These are phyloP conservation scores for Paraleonurus japonicus DNA, from an alignment of 257 asterid species.

Conservation along the genomic window DNA sequence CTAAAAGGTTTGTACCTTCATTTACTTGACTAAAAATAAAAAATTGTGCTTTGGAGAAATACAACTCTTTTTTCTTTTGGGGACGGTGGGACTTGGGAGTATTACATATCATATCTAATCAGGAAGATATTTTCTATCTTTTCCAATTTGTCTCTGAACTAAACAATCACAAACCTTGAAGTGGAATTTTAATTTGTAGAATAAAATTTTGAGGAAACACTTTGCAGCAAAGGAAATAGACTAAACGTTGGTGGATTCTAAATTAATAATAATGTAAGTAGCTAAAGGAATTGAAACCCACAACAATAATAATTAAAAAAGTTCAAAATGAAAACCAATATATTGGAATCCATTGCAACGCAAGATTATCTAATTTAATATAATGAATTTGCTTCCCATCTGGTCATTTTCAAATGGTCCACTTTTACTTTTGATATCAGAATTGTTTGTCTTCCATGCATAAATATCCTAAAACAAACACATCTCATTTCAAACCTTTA, in stretches of 20 bases:
- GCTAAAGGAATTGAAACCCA: background rate
- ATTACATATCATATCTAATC: background rate
- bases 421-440: background rate
- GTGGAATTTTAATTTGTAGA: background rate
- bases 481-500: background rate
- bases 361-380: background rate
- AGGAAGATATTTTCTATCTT: background rate
- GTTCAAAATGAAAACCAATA: background rate
- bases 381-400: background rate
- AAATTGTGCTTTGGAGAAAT: background rate
- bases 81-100: too few species aligned
- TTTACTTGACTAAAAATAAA: too few species aligned
- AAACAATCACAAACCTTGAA: background rate
- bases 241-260: background rate
- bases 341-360: background rate
- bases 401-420: background rate
- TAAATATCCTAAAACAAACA: background rate
- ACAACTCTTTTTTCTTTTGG: background rate
- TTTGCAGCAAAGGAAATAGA: background rate
- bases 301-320: background rate
- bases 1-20: too few species aligned
- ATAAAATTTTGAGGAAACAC: background rate
- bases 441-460: background rate
- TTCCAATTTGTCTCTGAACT: background rate
- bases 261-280: background rate